Base-by-base conservation (phyloP, 1,284 basidiomycete genomes). In the Apiotrichum gracile region DNA sequence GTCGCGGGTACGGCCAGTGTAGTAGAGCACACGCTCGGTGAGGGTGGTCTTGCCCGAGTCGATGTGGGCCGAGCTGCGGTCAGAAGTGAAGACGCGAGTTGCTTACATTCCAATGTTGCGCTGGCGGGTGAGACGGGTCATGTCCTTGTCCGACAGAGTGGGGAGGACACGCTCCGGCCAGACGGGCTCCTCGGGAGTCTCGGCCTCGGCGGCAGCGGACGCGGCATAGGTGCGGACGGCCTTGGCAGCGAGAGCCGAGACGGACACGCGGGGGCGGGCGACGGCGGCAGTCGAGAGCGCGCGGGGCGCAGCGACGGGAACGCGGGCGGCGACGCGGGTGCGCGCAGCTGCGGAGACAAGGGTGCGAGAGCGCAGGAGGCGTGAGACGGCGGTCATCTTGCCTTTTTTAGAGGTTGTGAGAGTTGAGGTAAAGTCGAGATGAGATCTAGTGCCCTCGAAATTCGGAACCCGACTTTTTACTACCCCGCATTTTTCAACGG, bases 1-100 rank as follows among this genome's bases (percentile, higher is more conserved):
- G 53, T 92, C 91, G 51, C 86, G 81, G 72, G 97, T 96, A 42
- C 92, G 84, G 27, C 96, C 96, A 26, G 96, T 97, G 76, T 98
- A 99, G 77, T 86, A 98, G 47, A 98, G 78, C 12, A 73, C 85
- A 34, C 96, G 88, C 74, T 99, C 96, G n/a, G 96, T 98, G 60
- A 98, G 76, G 0, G 96, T 99, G 0, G 96, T 98, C 81, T 99
- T 99, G 39, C 96, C 96, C 8, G 91, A 97, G 76, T 97, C 92
- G 60, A 94, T 94, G 70, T 93, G 91, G 0, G 91, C 91, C 14
- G 91, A 93, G 59, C 74, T 76, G 52, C 17, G 29, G 38, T 25
- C 37, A 24, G 46, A 35, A 14, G 37, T 21, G 9, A 19, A 7
- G 24, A 17, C 19, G 22, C n/a, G 1, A 16, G 38, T 12, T 6